A percentile compares a stretch with the other conserved stretches of the same genome.
These are phyloP conservation scores for Penicillium sp. DNA, from an alignment of 2,329 filamentous ascomycete species.

Conservation along the genomic window DNA sequence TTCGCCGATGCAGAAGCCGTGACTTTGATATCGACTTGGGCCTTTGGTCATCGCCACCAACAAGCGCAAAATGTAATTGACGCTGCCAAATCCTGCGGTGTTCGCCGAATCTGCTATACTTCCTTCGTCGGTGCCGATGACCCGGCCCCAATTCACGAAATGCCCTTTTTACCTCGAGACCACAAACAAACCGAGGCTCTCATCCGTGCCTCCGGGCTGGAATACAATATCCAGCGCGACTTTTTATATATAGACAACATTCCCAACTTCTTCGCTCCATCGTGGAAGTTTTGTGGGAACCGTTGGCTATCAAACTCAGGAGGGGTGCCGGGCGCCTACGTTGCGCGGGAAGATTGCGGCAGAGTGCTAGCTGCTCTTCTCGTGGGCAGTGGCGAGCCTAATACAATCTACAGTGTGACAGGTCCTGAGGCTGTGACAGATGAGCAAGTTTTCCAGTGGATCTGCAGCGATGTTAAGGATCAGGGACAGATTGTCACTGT, in stretches of 20 bases:
- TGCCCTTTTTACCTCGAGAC: slow-evolving; percentile 7
- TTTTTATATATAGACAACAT: slow-evolving; percentile 5
- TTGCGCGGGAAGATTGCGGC: neutral
- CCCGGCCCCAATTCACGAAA: neutral
- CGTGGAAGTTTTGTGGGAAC: neutral
- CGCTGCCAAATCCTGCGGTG: neutral
- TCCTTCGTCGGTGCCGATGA: slow-evolving; percentile 7
- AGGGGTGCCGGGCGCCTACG: neutral
- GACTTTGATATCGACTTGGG: neutral
- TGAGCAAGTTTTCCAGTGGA: slow-evolving; percentile 4
- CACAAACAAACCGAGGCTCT: slow-evolving; percentile 1
- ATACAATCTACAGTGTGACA: slow-evolving; percentile 3
- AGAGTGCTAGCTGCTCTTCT: neutral
- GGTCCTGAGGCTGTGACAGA: slow-evolving; percentile 6
- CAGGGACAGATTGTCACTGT: slow-evolving; percentile 1
- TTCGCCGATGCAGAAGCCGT: neutral
- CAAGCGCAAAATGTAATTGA: slow-evolving; percentile 6
- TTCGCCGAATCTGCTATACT: slow-evolving; percentile 8
- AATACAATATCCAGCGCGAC: slow-evolving; percentile 7
- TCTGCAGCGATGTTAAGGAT: neutral
- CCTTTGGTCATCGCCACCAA: neutral
- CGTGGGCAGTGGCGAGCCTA: neutral
- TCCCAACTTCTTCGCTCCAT: slow-evolving; percentile 6
- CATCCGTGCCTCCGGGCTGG: slow-evolving; percentile 3
- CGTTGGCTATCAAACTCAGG: neutral